Evolutionary conservation across 2,329 filamentous ascomycete species (phyloP), one percentile per base, ranked within the genome.

Genomic region (Chaetothyriales sp.): DNA sequence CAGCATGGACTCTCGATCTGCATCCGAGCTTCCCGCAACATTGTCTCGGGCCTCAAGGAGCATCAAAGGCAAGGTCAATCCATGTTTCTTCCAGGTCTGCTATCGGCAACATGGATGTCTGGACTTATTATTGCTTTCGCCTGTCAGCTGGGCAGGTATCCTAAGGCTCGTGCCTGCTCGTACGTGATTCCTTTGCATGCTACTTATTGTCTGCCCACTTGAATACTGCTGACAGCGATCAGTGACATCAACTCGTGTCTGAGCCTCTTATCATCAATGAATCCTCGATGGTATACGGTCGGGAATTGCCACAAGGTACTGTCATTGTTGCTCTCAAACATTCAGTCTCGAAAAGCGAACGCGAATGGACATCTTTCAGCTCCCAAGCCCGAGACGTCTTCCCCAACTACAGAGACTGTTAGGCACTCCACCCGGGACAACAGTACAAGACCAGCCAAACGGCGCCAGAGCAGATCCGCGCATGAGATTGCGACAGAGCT

Each of bases 71-170:
- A 59, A 32, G 54, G 56, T 1, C 66, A 68, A 47, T 61, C 64
- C 4, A 58, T 69, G 32, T 68, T 68, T 54, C 66, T 66, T 58
- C 67, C 67, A 0, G 65, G 66, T 0, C 63, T 68, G 18, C 51
- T 69, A 4, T 68, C 65, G 1, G 67, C 67, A 0, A 64, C 64
- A 1, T 69, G 66, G 64, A 69, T 69, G 66, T 63, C 65, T 0
- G 66, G 66, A 9, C 59, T 69, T 5, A 65, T 69, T 3, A 62
- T 68, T 48, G 66, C 66, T 10, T 68, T 68, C 50, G 66, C 67
- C 15, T 69, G 66, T 42, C 67, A 69, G 46, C 51, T 69, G 5
- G 63, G 63, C 10, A 67, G 68, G 53, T 68, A 68, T 50, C 61
- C 64, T 6, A 55, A 66, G 43, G 50, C 52, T 0, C 65, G 66